A percentile compares a stretch with the other conserved stretches of the same genome.
These are phyloP conservation scores for Bacterosira constricta DNA, from an alignment of 108 stramenopile genomes.

Conservation along the genomic window DNA sequence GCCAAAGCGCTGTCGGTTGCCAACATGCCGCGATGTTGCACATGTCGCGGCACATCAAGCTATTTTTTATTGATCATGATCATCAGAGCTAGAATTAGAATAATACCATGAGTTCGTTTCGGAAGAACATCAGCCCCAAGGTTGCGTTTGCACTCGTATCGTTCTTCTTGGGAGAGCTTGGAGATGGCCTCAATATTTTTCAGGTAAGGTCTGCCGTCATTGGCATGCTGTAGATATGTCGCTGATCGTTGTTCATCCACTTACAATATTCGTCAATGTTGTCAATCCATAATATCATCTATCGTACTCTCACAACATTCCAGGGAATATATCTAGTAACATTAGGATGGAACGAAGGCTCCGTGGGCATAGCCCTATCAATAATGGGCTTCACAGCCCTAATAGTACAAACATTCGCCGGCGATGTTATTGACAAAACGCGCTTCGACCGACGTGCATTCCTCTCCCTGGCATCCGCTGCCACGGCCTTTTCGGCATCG, in stretches of 20 bases:
- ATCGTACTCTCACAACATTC: slow-evolving; percentile 3
- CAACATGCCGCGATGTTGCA: no score
- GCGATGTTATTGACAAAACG: slow-evolving; percentile 82
- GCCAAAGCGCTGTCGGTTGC: no score
- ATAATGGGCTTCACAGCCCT: slow-evolving; percentile 86
- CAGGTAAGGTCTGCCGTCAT: slow-evolving; percentile 44
- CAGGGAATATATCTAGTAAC: slow-evolving; percentile 87
- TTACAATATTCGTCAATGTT: neutral
- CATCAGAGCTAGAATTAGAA: no score
- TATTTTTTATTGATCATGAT: no score
- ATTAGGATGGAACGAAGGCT: slow-evolving; percentile 86
- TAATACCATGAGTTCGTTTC: neutral
- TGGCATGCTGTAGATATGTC: no score
- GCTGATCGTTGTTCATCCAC: neutral
- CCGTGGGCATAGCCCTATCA: slow-evolving; percentile 75
- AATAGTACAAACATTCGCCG: slow-evolving; percentile 80
- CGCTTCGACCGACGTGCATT: slow-evolving; percentile 75
- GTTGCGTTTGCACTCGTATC: slow-evolving; percentile 77
- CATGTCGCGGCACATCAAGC: no score
- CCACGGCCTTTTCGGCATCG: slow-evolving; percentile 80
- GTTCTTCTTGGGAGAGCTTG: slow-evolving; percentile 81
- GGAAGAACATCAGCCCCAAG: slow-evolving; percentile 19
- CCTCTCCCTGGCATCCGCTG: slow-evolving; percentile 57
- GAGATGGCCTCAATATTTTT: slow-evolving; percentile 83
- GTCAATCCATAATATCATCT: neutral